These are phyloP conservation scores for Verticillium nonalfalfae DNA, from an alignment of 2,329 filamentous ascomycete species.

Conservation along the genomic window DNA sequence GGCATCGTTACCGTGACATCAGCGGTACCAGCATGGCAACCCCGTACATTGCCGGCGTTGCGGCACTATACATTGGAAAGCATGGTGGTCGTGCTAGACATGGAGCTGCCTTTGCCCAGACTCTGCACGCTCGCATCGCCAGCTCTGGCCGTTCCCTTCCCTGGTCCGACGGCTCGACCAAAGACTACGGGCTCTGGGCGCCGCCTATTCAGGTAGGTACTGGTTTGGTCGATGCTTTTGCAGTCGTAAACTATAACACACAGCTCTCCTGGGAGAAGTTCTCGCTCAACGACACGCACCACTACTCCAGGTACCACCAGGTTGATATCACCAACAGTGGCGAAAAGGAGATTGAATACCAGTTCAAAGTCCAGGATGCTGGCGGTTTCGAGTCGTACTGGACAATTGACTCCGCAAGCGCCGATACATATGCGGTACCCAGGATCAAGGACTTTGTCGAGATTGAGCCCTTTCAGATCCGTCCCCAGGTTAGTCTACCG, in stretches of 20 bases:
- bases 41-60: conserved; percentile 36
- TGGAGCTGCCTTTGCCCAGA: conserved; percentile 21
- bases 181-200: conserved; percentile 13
- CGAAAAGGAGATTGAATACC: conserved; percentile 23
- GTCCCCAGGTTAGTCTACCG: conserved; percentile 12
- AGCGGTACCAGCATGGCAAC: conserved; percentile 43
- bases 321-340: conserved; percentile 28
- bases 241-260: conserved; percentile 29
- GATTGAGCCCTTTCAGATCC: conserved; percentile 11
- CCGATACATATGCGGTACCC: not conserved
- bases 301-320: conserved; percentile 22
- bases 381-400: conserved; percentile 27
- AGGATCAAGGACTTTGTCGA: conserved; percentile 14
- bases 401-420: not conserved
- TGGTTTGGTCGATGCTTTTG: conserved; percentile 33
- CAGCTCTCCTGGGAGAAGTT: conserved; percentile 29
- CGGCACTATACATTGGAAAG: conserved; percentile 25
- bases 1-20: conserved; percentile 27
- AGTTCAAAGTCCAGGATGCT: conserved; percentile 17
- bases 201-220: conserved; percentile 32
- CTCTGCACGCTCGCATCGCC: conserved; percentile 21
- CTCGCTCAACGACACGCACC: conserved; percentile 36
- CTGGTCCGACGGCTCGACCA: conserved; percentile 16
- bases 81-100: conserved; percentile 22
- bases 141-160: conserved; percentile 18